Base-by-base conservation (phyloP, 805 yeast genomes). In the Kluyveromyces siamensis region DNA sequence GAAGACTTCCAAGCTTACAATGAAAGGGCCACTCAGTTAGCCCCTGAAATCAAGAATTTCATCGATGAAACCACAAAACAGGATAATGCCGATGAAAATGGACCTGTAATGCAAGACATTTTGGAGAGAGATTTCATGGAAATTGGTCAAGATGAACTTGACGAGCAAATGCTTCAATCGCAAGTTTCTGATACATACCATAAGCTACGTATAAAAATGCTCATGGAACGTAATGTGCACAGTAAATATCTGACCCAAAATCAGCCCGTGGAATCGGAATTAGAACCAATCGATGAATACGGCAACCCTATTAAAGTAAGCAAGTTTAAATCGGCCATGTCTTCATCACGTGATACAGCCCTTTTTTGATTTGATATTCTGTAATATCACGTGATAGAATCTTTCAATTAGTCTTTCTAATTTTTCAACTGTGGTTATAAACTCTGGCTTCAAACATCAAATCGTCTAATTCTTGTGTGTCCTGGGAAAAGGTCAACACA, bases 221-320 rank as follows among this genome's bases (percentile, higher is more conserved):
- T 86, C 53, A 63, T 77, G 35, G 63, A 67, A 19, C 69, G 74
- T 36, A 77, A 77, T 1, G 81, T 81, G 2, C 3, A 30, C 35
- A 30, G 14, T 11, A 8, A 11, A 4, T 11, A 30, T 30, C 8
- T 13, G 14, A 48, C 45, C 5, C 53, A 44, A 21, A 13, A 21
- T 6, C 21, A 48, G 10, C 27, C 35, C 2, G 46, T 40, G 2
- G 49, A 47, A 14, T 21, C 65, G 50, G 90, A 80, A 49, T 56
- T 79, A 17, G 95, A 84, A 57, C 88, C 87, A 0, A 67, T 84
- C 7, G 88, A 84, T 55, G 83, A 78, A 48, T 57, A 66, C 37
- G 87, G 87, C 0, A 74, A 78, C 48, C 80, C 81, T 0, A 61
- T 76, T 8, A 80, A 72, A 50, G 68, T 77, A 1, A 85, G 95